Conservation (phyloP, 257 asterid genomes). For the Eustoma russellianum region DNA sequence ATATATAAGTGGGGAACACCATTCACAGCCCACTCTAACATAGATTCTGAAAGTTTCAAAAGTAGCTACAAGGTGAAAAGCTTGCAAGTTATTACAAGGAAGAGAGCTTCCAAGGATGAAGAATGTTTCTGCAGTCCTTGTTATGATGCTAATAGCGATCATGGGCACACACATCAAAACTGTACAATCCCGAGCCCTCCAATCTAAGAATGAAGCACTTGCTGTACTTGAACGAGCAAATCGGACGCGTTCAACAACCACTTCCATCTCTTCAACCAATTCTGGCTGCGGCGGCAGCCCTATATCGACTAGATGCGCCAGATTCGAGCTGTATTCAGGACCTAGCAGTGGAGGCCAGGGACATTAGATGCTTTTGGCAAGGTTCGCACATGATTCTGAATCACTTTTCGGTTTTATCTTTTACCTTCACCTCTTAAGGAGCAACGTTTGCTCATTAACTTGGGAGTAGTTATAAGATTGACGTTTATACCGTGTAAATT, state of each 20-base stretch:
- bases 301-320: conserved; percentile 26
- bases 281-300: background rate
- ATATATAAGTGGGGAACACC: no score
- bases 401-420: background rate
- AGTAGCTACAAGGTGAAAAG: no score
- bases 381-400: background rate
- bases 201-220: background rate
- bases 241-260: background rate
- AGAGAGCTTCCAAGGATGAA: conserved; percentile 10
- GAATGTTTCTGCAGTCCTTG: conserved; percentile 6
- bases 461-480: no score
- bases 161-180: conserved; percentile 15
- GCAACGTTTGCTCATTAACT: no score
- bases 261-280: conserved; percentile 12
- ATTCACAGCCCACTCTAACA: no score
- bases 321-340: conserved; percentile 47
- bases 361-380: conserved; percentile 22
- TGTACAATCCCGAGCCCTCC: conserved; percentile 36
- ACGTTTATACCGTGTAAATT: no score
- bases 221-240: conserved; percentile 7
- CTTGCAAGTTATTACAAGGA: no score
- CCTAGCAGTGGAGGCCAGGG: conserved; percentile 77
- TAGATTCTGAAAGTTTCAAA: no score
- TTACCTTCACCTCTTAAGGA: no score
- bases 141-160: conserved; percentile 12